Conservation (phyloP, 2,329 filamentous ascomycete genomes). For the Fusarium anguioides region DNA sequence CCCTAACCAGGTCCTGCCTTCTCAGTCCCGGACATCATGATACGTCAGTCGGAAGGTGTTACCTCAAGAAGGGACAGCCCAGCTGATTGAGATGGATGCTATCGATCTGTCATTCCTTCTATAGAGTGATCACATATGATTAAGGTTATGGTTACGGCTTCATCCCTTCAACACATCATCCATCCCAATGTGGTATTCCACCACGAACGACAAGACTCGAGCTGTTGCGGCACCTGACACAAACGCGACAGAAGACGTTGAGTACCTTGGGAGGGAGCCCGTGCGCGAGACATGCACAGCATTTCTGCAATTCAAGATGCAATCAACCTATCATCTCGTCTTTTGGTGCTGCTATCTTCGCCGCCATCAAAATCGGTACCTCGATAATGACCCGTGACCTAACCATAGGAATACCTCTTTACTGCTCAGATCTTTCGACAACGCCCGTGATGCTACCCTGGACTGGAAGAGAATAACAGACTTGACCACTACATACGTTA, state of each 20-base stretch:
- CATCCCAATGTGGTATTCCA: background rate
- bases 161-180: background rate
- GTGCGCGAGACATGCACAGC: background rate
- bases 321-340: background rate
- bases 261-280: background rate
- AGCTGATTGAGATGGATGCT: background rate
- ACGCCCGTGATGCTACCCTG: background rate
- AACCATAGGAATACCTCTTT: background rate
- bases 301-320: background rate
- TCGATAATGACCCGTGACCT: background rate
- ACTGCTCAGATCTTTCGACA: background rate
- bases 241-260: constrained; percentile 6
- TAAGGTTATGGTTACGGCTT: background rate
- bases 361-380: background rate
- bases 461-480: background rate
- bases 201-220: background rate
- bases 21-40: background rate
- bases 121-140: too few species aligned
- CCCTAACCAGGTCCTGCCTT: constrained; percentile 3
- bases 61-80: background rate
- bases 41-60: background rate
- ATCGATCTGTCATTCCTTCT: background rate
- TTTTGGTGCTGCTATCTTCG: background rate
- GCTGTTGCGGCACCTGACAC: constrained; percentile 9
- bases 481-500: background rate